phyloP scores from a whole-genome alignment of 2,329 filamentous ascomycete genomes.

The Aspergillus ochraceus region DNA sequence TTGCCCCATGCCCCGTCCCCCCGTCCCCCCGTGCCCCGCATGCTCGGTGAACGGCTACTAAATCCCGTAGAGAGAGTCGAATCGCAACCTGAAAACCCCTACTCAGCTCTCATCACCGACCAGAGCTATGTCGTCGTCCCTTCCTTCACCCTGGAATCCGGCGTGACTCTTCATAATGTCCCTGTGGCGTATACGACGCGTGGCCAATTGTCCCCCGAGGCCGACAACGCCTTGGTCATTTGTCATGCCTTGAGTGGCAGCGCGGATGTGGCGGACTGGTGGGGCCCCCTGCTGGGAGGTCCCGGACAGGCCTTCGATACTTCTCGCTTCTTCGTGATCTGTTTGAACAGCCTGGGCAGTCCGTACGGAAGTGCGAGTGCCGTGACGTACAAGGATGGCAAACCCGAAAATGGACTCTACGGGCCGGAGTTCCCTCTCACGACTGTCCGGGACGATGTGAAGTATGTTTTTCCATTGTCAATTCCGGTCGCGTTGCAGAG shows the following conservation, averaged over 20 bases:
- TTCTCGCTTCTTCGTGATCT: constrained; percentile 55
- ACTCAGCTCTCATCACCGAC: constrained; percentile 79
- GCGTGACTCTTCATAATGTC: constrained; percentile 76
- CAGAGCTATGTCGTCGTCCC: constrained; percentile 86
- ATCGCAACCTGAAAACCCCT: constrained; percentile 87
- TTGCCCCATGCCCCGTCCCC: constrained; percentile 7
- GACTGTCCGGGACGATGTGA: constrained; percentile 92
- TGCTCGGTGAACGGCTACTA: constrained; percentile 44
- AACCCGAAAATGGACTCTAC: constrained; percentile 72
- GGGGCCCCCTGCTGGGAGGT: constrained; percentile 55
- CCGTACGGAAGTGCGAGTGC: constrained; percentile 57
- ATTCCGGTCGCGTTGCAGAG: background rate
- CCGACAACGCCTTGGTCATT: constrained; percentile 66
- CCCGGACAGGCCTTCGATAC: constrained; percentile 56
- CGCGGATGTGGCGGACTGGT: constrained; percentile 58
- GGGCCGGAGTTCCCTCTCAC: constrained; percentile 96
- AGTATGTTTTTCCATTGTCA: constrained; percentile 55
- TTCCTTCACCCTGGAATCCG: constrained; percentile 89
- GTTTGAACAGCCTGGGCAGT: constrained; percentile 56
- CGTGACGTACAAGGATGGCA: constrained; percentile 78
- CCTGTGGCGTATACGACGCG: constrained; percentile 65
- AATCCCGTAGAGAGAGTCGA: constrained; percentile 56
- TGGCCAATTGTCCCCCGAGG: constrained; percentile 55
- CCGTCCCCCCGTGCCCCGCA: constrained; percentile 3
- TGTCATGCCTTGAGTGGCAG: constrained; percentile 56